Percentiles rank a stretch among this genome's conserved stretches.
Conservation (phyloP, 805 yeast genomes). For the Schizosaccharomyces pombe region ASM294v3 CU329670.1:3608501-3609000, state of each 20-base stretch:
- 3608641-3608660: conserved; percentile 89
- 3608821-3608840: conserved; percentile 48
- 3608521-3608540: conserved; percentile 59
- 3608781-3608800: conserved; percentile 85
- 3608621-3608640: conserved; percentile 70
- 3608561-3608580: conserved; percentile 63
- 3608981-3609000: conserved; percentile 74
- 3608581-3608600: conserved; percentile 69
- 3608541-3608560: conserved; percentile 58
- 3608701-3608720: conserved; percentile 92
- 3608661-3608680: conserved; percentile 75
- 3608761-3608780: conserved; percentile 62
- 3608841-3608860: conserved; percentile 56
- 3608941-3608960: conserved; percentile 82
- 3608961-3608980: conserved; percentile 78
- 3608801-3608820: conserved; percentile 74
- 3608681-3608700: conserved; percentile 77
- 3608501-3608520: conserved; percentile 83
- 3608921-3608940: conserved; percentile 62
- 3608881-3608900: conserved; percentile 90
- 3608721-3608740: conserved; percentile 60
- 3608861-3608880: conserved; percentile 51
- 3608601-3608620: conserved; percentile 91
- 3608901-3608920: conserved; percentile 76
- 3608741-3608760: conserved; percentile 56